Percentiles rank a stretch among this genome's conserved stretches.
These are phyloP conservation scores for Davidsoniella neocaledoniae DNA, from an alignment of 2,329 filamentous ascomycete genomes.

Conservation along the genomic window DNA sequence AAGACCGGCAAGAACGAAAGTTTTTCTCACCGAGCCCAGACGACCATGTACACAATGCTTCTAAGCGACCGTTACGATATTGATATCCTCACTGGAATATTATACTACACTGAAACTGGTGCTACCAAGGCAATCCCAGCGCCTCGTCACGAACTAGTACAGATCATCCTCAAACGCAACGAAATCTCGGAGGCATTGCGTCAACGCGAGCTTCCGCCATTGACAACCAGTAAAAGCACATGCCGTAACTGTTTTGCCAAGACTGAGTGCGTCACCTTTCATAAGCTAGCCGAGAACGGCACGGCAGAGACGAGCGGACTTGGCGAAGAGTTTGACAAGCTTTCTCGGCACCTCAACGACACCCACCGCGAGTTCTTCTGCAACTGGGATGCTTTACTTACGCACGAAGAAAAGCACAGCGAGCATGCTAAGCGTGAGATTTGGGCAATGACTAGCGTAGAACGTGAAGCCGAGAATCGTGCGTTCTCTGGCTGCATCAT, in stretches of 20 bases:
- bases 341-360: conserved; percentile 60
- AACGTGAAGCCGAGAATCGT: conserved; percentile 73
- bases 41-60: conserved; percentile 80
- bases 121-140: conserved; percentile 73
- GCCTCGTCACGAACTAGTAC: conserved; percentile 71
- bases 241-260: conserved; percentile 87
- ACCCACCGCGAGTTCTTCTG: conserved; percentile 69
- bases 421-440: conserved; percentile 77
- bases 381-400: conserved; percentile 86
- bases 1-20: conserved; percentile 83
- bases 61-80: conserved; percentile 91
- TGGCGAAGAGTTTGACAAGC: conserved; percentile 63
- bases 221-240: conserved; percentile 66
- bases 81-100: conserved; percentile 71
- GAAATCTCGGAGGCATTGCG: conserved; percentile 72
- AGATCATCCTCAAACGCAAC: conserved; percentile 96
- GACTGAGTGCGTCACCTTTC: conserved; percentile 79
- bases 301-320: conserved; percentile 67
- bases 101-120: conserved; percentile 91
- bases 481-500: conserved; percentile 84
- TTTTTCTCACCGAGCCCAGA: conserved; percentile 77
- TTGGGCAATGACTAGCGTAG: conserved; percentile 86
- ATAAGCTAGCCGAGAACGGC: conserved; percentile 76
- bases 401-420: conserved; percentile 83
- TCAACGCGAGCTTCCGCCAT: conserved; percentile 66